Evolutionary conservation across 1,284 basidiomycete genomes (phyloP).

Genomic region (Omphalotus olearius): DNA sequence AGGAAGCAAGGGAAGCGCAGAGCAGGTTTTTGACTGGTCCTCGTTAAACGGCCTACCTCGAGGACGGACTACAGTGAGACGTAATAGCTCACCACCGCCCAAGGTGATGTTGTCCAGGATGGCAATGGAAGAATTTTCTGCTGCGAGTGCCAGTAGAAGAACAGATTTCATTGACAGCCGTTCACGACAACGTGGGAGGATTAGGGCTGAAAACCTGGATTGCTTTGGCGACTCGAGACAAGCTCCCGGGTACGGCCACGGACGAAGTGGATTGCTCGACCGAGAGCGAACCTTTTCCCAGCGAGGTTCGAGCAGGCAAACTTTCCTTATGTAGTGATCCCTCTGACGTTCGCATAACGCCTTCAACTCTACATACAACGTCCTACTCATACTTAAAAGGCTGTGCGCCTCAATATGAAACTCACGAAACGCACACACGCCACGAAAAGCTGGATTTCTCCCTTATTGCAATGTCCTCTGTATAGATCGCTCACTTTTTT

Average conservation of each 20-base stretch:
- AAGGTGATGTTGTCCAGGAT: conserved; percentile 30
- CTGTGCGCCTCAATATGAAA: background rate
- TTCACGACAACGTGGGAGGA: conserved; percentile 39
- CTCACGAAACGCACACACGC: conserved; percentile 6
- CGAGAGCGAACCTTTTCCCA: conserved; percentile 33
- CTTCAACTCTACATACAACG: too few relatives aligned
- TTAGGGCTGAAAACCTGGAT: conserved; percentile 43
- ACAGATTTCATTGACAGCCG: conserved; percentile 17
- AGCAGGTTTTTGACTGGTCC: conserved; percentile 34
- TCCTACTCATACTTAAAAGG: too few relatives aligned
- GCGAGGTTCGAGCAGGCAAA: background rate
- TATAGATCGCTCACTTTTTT: background rate
- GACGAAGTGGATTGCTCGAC: conserved; percentile 53
- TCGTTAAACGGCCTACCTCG: conserved; percentile 29
- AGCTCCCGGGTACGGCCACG: conserved; percentile 51
- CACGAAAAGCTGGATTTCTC: conserved; percentile 1
- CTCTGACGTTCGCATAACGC: background rate
- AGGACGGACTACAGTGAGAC: conserved; percentile 41
- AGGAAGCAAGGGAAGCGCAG: conserved; percentile 24
- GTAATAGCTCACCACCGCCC: conserved; percentile 48
- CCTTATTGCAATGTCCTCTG: conserved; percentile 3
- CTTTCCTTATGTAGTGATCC: background rate
- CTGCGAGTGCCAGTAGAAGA: conserved; percentile 3
- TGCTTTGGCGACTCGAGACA: conserved; percentile 32
- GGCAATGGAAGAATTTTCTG: conserved; percentile 9